Conservation (phyloP, 345 rosid species). For the Eucalyptus regnans region DNA sequence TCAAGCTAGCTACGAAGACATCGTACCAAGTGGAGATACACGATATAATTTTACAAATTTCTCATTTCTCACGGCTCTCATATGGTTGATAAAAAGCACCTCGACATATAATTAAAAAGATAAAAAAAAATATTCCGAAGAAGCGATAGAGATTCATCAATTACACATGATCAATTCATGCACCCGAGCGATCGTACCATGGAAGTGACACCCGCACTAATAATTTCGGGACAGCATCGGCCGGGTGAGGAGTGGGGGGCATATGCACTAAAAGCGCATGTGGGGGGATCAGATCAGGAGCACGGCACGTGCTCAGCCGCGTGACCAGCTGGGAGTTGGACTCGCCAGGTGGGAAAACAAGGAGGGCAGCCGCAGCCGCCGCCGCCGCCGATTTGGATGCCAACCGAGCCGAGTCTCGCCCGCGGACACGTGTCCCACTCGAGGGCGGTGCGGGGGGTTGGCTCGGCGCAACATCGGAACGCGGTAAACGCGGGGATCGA, state of each 20-base stretch:
- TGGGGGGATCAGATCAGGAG: not conserved
- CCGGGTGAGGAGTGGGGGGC: not conserved
- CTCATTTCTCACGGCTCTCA: not conserved
- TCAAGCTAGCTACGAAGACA: not conserved
- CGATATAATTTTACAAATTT: not conserved
- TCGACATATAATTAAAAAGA: not conserved
- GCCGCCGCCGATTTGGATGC: not conserved
- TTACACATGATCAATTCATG: not conserved
- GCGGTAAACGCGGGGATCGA: not conserved
- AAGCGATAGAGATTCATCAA: not conserved
- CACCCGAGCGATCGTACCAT: not conserved
- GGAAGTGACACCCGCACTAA: not conserved
- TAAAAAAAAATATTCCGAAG: not conserved
- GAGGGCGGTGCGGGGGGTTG: not conserved
- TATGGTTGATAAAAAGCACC: not conserved
- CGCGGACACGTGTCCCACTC: not conserved
- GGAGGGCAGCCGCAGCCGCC: not conserved
- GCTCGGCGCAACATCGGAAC: not conserved
- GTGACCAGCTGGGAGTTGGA: not conserved
- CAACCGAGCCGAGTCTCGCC: not conserved
- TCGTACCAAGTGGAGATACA: not conserved
- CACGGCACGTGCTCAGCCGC: not conserved
- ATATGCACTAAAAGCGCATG: not conserved
- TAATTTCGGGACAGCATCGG: not conserved
- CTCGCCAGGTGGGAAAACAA: not conserved